A percentile compares a stretch with the other conserved stretches of the same genome.
phyloP scores from a whole-genome alignment of 192 early-diverging fungal species.

The Coemansia sp. region DNA sequence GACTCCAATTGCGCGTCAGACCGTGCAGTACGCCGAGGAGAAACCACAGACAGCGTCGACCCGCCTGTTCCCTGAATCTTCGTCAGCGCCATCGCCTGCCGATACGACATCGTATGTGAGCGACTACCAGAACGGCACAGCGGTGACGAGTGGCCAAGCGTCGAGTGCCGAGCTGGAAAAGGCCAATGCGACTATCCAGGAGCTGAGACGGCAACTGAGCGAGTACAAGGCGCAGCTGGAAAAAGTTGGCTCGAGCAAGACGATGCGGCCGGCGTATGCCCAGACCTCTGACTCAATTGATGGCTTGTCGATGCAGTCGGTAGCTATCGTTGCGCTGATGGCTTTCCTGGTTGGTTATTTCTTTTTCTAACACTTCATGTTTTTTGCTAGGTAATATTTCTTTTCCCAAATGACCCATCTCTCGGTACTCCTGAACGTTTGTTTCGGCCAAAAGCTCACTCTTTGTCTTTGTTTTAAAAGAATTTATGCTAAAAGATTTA shows the following conservation, averaged over 20 bases:
- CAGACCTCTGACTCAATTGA: slow-evolving; percentile 41
- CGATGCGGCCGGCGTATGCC: slow-evolving; percentile 1
- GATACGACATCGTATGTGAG: slow-evolving; percentile 11
- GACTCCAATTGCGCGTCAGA: neutral
- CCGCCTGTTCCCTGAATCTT: slow-evolving; percentile 28
- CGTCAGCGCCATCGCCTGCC: slow-evolving; percentile 27
- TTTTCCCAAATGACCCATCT: too few relatives aligned
- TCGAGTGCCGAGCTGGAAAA: slow-evolving; percentile 41
- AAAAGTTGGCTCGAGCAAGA: slow-evolving; percentile 1
- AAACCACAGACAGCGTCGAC: slow-evolving; percentile 11
- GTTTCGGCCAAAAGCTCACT: too few relatives aligned
- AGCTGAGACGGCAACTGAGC: slow-evolving; percentile 39
- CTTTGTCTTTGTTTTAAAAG: too few relatives aligned
- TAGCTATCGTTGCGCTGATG: slow-evolving; percentile 56
- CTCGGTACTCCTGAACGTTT: too few relatives aligned
- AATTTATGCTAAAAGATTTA: too few relatives aligned
- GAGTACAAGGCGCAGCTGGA: slow-evolving; percentile 28
- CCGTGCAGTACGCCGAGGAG: neutral
- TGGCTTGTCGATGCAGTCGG: slow-evolving; percentile 61
- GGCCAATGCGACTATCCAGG: slow-evolving; percentile 33
- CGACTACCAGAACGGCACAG: slow-evolving; percentile 5
- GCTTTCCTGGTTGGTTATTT: slow-evolving; percentile 64
- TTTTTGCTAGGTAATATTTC: neutral
- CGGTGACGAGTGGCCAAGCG: slow-evolving; percentile 15
- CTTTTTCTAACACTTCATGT: slow-evolving; percentile 55